phyloP scores from a whole-genome alignment of 805 yeast species.

The Pichia pseudocactophila region DNA sequence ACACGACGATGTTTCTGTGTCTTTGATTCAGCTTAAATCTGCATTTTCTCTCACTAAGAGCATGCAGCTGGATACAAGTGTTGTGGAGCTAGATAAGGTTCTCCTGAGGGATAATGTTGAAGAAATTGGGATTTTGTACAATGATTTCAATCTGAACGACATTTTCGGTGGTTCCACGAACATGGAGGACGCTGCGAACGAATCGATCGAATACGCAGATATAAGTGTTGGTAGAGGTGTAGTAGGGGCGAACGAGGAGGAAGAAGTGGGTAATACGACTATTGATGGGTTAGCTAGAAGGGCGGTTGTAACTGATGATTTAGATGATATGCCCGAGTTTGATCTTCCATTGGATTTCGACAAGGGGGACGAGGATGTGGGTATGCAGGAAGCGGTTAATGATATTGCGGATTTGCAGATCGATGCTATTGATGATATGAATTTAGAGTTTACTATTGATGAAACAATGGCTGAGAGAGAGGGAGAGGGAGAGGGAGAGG shows the following conservation, averaged over 20 bases:
- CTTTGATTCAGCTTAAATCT: constrained; percentile 59
- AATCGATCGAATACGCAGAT: constrained; percentile 5
- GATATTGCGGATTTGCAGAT: constrained; percentile 9
- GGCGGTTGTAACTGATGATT: constrained; percentile 21
- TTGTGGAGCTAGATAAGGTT: constrained; percentile 49
- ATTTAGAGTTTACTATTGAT: constrained; percentile 40
- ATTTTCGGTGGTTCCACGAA: constrained; percentile 12
- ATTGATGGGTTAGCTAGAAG: constrained; percentile 21
- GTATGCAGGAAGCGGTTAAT: background rate
- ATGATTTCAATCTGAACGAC: constrained; percentile 34
- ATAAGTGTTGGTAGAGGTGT: constrained; percentile 7
- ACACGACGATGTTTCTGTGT: constrained; percentile 75
- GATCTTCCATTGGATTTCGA: constrained; percentile 29
- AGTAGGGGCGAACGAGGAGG: constrained; percentile 1
- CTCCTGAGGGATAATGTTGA: constrained; percentile 73
- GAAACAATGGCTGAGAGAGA: constrained; percentile 7
- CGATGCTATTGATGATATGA: constrained; percentile 27
- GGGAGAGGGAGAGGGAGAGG: constrained; percentile 11
- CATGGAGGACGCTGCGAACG: background rate
- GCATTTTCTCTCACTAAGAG: constrained; percentile 34
- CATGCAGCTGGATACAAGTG: constrained; percentile 41
- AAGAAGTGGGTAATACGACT: constrained; percentile 6
- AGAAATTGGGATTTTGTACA: constrained; percentile 61
- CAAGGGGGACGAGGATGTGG: constrained; percentile 14
- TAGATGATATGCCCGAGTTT: constrained; percentile 25